Conservation (phyloP, 768 basidiomycete genomes). For the Pulveroboletus frians region DNA sequence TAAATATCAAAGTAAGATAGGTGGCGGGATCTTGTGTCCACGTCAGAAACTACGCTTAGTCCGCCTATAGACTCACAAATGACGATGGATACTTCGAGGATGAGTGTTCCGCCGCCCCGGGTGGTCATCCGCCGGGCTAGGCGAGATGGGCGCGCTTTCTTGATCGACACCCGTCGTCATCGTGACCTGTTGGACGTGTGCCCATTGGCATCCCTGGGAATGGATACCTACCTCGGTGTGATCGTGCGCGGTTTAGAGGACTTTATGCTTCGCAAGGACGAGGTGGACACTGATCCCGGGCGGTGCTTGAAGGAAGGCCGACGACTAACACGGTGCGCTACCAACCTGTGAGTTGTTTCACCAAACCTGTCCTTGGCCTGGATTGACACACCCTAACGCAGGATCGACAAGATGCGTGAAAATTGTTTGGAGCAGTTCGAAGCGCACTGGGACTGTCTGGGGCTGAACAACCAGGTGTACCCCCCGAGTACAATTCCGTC, state of each 20-base stretch:
- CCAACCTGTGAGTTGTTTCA: slow-evolving; percentile 69
- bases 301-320: slow-evolving; percentile 96
- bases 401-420: slow-evolving; percentile 90
- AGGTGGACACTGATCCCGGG: slow-evolving; percentile 73
- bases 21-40: slow-evolving; percentile 33
- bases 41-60: slow-evolving; percentile 11
- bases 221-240: not conserved
- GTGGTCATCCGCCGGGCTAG: not conserved
- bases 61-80: slow-evolving; percentile 23
- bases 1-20: slow-evolving; percentile 41
- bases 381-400: slow-evolving; percentile 27
- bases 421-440: slow-evolving; percentile 85
- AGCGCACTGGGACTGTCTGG: slow-evolving; percentile 91
- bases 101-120: slow-evolving; percentile 4
- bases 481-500: not conserved
- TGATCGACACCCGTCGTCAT: too few species aligned
- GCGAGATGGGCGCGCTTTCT: slow-evolving; percentile 14
- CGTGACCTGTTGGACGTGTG: not conserved
- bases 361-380: not conserved
- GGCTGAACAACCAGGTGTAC: slow-evolving; percentile 88
- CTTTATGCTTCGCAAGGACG: slow-evolving; percentile 96
- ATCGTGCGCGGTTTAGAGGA: slow-evolving; percentile 54
- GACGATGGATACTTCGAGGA: slow-evolving; percentile 19
- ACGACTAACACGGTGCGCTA: slow-evolving; percentile 91
- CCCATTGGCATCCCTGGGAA: not conserved